phyloP scores from a whole-genome alignment of 148 eudicot genomes.

The Persicaria maculosa region DNA sequence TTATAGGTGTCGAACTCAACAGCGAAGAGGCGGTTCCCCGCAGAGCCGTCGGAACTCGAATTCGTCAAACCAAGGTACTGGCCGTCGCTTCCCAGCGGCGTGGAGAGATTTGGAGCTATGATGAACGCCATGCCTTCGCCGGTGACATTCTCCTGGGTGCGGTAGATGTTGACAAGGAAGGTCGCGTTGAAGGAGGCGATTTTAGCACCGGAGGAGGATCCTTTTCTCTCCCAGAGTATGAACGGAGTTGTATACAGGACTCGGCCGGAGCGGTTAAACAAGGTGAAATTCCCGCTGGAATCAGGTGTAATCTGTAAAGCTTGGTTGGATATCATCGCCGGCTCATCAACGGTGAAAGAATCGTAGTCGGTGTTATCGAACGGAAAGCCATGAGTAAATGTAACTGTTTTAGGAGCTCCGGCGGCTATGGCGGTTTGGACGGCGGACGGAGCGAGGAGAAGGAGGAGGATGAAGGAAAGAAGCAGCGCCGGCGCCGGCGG shows the following conservation, averaged over 20 bases:
- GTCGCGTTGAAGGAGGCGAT: constrained; percentile 58
- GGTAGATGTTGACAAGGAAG: constrained; percentile 46
- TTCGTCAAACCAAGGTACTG: constrained; percentile 62
- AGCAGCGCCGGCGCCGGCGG: constrained; percentile 1
- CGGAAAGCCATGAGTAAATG: constrained; percentile 22
- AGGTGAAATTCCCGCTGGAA: constrained; percentile 27
- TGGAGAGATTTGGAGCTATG: constrained; percentile 31
- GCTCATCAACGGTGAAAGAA: constrained; percentile 12
- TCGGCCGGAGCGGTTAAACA: constrained; percentile 39
- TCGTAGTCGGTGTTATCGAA: constrained; percentile 27
- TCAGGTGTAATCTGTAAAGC: constrained; percentile 84
- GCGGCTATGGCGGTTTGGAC: constrained; percentile 9
- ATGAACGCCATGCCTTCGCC: constrained; percentile 74
- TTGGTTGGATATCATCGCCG: constrained; percentile 43
- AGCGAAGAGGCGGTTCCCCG: constrained; percentile 40
- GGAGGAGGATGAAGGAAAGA: constrained; percentile 11
- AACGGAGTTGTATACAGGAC: constrained; percentile 23
- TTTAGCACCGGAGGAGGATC: background rate
- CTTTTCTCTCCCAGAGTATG: constrained; percentile 38
- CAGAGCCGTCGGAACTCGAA: constrained; percentile 33
- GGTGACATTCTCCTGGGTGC: constrained; percentile 10
- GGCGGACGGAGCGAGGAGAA: constrained; percentile 6
- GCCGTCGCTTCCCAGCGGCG: constrained; percentile 41
- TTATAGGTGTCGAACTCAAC: constrained; percentile 67
- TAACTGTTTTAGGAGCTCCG: constrained; percentile 7